These are phyloP conservation scores for Goffeauzyma gilvescens DNA, from an alignment of 768 basidiomycete genomes.

Conservation along the genomic window DNA sequence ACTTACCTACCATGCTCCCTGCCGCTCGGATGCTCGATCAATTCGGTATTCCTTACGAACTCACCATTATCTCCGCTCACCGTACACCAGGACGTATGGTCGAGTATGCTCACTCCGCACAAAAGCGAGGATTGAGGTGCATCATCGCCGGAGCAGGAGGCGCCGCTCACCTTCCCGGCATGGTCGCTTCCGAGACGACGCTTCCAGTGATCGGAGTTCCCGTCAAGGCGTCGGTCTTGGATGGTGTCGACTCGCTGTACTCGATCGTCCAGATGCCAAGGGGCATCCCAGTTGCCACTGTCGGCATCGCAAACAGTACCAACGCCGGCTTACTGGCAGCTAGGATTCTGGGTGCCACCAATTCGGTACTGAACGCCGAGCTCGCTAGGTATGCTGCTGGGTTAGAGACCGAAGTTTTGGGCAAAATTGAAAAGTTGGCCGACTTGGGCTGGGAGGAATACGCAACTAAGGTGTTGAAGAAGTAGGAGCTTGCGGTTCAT, in stretches of 20 bases:
- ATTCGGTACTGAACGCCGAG: constrained; percentile 44
- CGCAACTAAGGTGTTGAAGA: constrained; percentile 34
- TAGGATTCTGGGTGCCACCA: constrained; percentile 58
- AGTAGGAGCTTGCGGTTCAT: constrained; percentile 9
- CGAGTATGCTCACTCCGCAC: constrained; percentile 59
- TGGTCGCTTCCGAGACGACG: constrained; percentile 88
- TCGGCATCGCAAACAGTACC: constrained; percentile 84
- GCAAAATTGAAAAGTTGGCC: constrained; percentile 56
- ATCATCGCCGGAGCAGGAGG: constrained; percentile 97
- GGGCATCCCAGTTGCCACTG: constrained; percentile 90
- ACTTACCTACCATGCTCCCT: constrained; percentile 80
- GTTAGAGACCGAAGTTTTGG: constrained; percentile 56
- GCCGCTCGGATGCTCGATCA: constrained; percentile 63
- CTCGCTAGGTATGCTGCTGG: constrained; percentile 57
- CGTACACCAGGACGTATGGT: constrained; percentile 75
- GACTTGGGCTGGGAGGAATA: constrained; percentile 76
- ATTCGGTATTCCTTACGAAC: constrained; percentile 74
- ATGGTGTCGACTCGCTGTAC: constrained; percentile 90
- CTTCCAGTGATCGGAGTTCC: constrained; percentile 91
- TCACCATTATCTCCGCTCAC: constrained; percentile 91
- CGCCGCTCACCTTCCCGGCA: constrained; percentile 90
- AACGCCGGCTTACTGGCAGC: constrained; percentile 85
- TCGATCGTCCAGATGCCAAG: constrained; percentile 99
- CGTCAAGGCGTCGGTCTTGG: constrained; percentile 78
- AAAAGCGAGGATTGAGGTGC: constrained; percentile 37